Conservation (phyloP, 805 yeast species). For the Metschnikowia orientalis region DNA sequence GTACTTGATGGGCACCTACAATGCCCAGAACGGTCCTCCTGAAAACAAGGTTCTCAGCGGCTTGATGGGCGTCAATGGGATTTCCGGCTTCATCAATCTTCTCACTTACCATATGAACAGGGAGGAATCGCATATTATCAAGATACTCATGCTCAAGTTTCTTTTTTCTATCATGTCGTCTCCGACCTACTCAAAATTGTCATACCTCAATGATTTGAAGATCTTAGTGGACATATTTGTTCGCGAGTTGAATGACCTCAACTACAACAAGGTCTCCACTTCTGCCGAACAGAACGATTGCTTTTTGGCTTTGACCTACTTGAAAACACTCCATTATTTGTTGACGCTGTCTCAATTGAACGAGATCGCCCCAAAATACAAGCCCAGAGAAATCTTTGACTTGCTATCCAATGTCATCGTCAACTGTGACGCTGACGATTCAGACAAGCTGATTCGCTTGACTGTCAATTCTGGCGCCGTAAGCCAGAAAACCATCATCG, state of each 20-base stretch:
- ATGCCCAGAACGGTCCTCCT: slow-evolving; percentile 15
- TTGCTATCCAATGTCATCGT: slow-evolving; percentile 47
- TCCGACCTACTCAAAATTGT: slow-evolving; percentile 56
- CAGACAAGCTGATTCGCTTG: not conserved
- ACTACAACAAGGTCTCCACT: slow-evolving; percentile 24
- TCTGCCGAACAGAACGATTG: slow-evolving; percentile 50
- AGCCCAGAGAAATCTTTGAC: slow-evolving; percentile 48
- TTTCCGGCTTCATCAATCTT: slow-evolving; percentile 69
- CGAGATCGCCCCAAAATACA: slow-evolving; percentile 49
- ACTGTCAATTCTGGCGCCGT: not conserved
- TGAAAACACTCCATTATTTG: slow-evolving; percentile 71
- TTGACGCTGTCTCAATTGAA: slow-evolving; percentile 59
- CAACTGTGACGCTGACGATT: slow-evolving; percentile 17
- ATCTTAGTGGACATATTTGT: slow-evolving; percentile 80
- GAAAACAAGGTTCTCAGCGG: slow-evolving; percentile 54
- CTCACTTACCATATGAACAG: slow-evolving; percentile 63
- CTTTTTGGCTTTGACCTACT: slow-evolving; percentile 40
- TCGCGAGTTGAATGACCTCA: slow-evolving; percentile 70
- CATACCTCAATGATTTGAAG: slow-evolving; percentile 79
- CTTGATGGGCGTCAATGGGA: slow-evolving; percentile 41
- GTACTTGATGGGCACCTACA: slow-evolving; percentile 60
- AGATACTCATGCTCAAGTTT: slow-evolving; percentile 74
- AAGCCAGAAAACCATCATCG: slow-evolving; percentile 19
- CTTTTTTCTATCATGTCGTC: slow-evolving; percentile 71
- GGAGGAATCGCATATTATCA: slow-evolving; percentile 63